Conservation (phyloP, 345 rosid species). For the Salix caprea region DNA sequence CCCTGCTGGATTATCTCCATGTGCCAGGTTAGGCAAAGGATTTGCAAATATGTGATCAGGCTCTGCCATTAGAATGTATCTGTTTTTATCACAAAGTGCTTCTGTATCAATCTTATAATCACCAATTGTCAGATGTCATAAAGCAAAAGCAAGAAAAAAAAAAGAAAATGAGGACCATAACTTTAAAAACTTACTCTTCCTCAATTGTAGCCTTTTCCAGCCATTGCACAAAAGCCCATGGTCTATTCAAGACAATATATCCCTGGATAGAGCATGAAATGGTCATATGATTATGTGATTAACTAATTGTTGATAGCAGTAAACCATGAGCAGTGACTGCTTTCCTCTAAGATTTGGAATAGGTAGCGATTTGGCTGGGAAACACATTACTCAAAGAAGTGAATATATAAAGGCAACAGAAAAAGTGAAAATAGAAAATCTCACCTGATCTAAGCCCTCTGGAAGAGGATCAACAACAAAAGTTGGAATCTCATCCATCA, state of each 20-base stretch:
- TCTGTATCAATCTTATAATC: conserved; percentile 41
- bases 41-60: conserved; percentile 83
- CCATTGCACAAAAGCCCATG: conserved; percentile 99
- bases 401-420: conserved; percentile 2
- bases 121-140: conserved; percentile 18
- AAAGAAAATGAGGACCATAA: not conserved
- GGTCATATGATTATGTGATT: not conserved
- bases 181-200: conserved; percentile 68
- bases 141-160: not conserved
- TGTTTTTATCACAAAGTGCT: conserved; percentile 35
- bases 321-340: not conserved
- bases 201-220: conserved; percentile 79
- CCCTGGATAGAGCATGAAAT: conserved; percentile 51
- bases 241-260: conserved; percentile 89
- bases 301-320: not conserved
- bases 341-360: not conserved
- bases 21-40: conserved; percentile 80
- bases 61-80: conserved; percentile 89
- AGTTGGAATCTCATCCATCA: conserved; percentile 92
- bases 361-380: not conserved
- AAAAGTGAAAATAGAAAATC: conserved; percentile 8
- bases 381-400: not conserved
- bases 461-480: conserved; percentile 93
- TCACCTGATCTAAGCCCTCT: conserved; percentile 78
- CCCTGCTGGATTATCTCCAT: conserved; percentile 66